Evolutionary conservation across 768 basidiomycete genomes (phyloP).

Genomic region (Candolleomyces aberdarensis): DNA sequence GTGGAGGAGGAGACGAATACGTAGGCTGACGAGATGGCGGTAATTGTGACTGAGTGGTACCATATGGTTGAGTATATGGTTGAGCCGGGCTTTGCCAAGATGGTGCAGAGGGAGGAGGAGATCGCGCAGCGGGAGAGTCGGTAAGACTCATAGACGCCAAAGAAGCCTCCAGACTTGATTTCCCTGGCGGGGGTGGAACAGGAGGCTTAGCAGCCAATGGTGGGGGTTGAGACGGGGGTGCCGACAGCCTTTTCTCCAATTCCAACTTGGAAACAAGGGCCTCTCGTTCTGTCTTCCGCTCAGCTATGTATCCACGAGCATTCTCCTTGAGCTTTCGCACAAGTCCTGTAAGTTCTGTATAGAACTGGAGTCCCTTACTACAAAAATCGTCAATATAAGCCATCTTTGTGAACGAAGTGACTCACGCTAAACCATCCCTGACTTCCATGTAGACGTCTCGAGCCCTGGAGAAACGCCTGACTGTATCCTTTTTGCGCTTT

Average conservation of each 20-base stretch:
- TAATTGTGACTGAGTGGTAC: background rate
- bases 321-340: conserved; percentile 55
- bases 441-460: conserved; percentile 87
- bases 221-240: conserved; percentile 42
- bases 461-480: conserved; percentile 68
- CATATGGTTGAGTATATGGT: background rate
- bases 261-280: conserved; percentile 67
- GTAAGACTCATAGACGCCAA: conserved; percentile 57
- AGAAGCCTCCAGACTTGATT: conserved; percentile 43
- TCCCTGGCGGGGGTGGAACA: conserved; percentile 41
- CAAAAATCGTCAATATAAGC: background rate
- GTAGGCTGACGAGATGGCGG: background rate
- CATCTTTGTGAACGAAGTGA: conserved; percentile 17
- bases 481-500: conserved; percentile 71
- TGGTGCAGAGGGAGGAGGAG: conserved; percentile 19
- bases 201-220: conserved; percentile 50
- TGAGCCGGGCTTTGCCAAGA: conserved; percentile 7
- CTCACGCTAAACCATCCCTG: conserved; percentile 77
- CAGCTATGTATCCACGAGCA: conserved; percentile 57
- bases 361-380: conserved; percentile 90
- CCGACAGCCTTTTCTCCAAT: conserved; percentile 59
- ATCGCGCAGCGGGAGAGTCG: conserved; percentile 22
- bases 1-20: conserved; percentile 13
- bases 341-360: conserved; percentile 72
- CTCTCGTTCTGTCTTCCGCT: conserved; percentile 69